Conservation (phyloP, 139 green algal genomes). For the Closterium sp. region DNA sequence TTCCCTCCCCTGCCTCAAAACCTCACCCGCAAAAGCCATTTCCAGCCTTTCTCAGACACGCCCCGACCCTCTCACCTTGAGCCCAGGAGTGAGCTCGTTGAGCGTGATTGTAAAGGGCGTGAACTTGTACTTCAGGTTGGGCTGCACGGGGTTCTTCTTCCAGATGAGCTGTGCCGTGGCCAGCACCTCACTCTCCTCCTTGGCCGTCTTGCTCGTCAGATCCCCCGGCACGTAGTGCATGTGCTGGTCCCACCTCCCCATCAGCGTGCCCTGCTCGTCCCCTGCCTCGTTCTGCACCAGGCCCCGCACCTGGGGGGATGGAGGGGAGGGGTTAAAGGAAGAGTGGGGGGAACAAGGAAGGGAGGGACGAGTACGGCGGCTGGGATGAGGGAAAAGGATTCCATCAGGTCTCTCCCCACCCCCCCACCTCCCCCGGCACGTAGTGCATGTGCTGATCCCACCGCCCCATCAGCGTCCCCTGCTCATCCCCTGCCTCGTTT, state of each 20-base stretch:
- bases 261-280: slow-evolving; percentile 51
- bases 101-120: slow-evolving; percentile 75
- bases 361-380: too few species aligned
- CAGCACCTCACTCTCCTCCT: slow-evolving; percentile 11
- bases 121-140: slow-evolving; percentile 68
- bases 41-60: too few species aligned
- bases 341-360: too few species aligned
- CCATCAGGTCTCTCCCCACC: too few species aligned
- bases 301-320: slow-evolving; percentile 14
- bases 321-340: not conserved
- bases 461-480: slow-evolving; percentile 57
- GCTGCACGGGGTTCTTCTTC: slow-evolving; percentile 56
- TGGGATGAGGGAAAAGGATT: too few species aligned
- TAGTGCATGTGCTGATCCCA: slow-evolving; percentile 67
- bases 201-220: slow-evolving; percentile 13
- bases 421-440: slow-evolving; percentile 26
- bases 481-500: slow-evolving; percentile 45
- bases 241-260: slow-evolving; percentile 68
- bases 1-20: too few species aligned
- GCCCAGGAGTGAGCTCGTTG: slow-evolving; percentile 83
- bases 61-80: too few species aligned
- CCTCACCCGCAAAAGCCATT: too few species aligned
- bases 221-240: slow-evolving; percentile 56
- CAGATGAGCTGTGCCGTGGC: slow-evolving; percentile 54
- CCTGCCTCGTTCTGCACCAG: slow-evolving; percentile 32